Base-by-base conservation (phyloP, 345 rosid species). In the Rhizophora mangle region DNA sequence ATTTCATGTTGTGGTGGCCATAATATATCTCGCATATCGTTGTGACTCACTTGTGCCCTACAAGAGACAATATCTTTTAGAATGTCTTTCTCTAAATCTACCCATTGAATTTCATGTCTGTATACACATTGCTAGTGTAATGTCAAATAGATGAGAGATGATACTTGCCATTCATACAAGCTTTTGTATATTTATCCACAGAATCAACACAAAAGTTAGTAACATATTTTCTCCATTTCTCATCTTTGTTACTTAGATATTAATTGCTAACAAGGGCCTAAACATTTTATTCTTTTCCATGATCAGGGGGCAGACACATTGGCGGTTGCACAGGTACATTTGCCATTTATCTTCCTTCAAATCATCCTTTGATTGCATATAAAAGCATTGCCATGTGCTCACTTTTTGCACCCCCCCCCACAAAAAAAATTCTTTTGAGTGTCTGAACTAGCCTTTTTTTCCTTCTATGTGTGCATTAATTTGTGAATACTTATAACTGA, bases 311-410 rank as follows among this genome's bases (percentile, higher is more conserved):
- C 43, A 85, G 88, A 69, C 99, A 92, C 78, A 81, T 95, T 22
- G 97, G 99, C 20, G 97, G 99, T 65, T 95, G 96, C 80, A 80
- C 97, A 86, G 99, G 99, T 92, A 85, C 66, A 53, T 13, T 60
- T 61, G 31, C 65, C 26, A 57, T 32, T 3, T 8, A 46, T 2
- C 57, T 34, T 29, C 27, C 32, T 22, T 5, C 6, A n/a, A 31
- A 47, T 60, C 49, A 8, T 61, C 9, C 31, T 16, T 26, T 46
- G 30, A 39, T 39, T 30, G 49, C 39, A 66, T 67, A 7, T 13
- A 32, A 10, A 13, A 20, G 8, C 32, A 30, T 26, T 53, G 51
- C 24, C 20, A 6, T 43, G 49, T 1, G 4, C 19, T 13, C 19
- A 15, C 60, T 20, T 55, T 7, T 55, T n/a, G 2, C 22, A 9